These are phyloP conservation scores for Aspergillus fischeri DNA, from an alignment of 2,329 filamentous ascomycete genomes.

Conservation along the genomic window DNA sequence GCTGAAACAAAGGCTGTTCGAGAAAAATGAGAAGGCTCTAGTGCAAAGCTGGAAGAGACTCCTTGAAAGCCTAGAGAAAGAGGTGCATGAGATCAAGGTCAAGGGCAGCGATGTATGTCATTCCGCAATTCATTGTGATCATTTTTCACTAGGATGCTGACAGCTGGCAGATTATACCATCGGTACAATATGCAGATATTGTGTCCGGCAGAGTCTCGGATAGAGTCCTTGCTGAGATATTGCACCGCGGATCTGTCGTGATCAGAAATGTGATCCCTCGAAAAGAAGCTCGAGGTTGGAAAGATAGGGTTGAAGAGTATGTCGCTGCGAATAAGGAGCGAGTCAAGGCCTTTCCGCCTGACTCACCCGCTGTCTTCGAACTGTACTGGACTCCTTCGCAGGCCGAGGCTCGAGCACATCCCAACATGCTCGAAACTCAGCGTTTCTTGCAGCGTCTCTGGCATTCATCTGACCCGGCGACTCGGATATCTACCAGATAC, in stretches of 20 bases:
- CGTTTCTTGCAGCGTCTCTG: conserved; percentile 61
- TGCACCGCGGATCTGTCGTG: conserved; percentile 58
- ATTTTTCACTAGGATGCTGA: conserved; percentile 4
- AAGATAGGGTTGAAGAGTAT: conserved; percentile 62
- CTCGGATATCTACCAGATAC: conserved; percentile 50
- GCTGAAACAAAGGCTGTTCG: conserved; percentile 37
- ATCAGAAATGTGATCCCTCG: conserved; percentile 63
- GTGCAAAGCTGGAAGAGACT: conserved; percentile 41
- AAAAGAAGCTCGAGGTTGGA: conserved; percentile 60
- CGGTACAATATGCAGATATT: conserved; percentile 40
- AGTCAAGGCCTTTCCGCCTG: conserved; percentile 59
- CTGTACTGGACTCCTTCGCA: conserved; percentile 72
- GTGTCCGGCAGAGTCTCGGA: conserved; percentile 33
- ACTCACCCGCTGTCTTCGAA: conserved; percentile 68
- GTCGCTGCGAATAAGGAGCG: conserved; percentile 54
- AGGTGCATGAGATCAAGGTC: conserved; percentile 39
- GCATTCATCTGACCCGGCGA: conserved; percentile 51
- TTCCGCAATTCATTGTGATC: too few relatives aligned
- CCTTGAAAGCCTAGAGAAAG: conserved; percentile 35
- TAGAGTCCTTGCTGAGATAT: conserved; percentile 47
- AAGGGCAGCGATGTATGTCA: conserved; percentile 38
- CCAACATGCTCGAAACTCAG: conserved; percentile 60
- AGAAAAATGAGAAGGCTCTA: conserved; percentile 37
- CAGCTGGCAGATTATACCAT: conserved; percentile 36
- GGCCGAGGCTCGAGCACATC: conserved; percentile 62